Percentiles rank a stretch among this genome's conserved stretches.
phyloP scores from a whole-genome alignment of 176 grass and related monocot species.

The Thalia dealbata region DNA sequence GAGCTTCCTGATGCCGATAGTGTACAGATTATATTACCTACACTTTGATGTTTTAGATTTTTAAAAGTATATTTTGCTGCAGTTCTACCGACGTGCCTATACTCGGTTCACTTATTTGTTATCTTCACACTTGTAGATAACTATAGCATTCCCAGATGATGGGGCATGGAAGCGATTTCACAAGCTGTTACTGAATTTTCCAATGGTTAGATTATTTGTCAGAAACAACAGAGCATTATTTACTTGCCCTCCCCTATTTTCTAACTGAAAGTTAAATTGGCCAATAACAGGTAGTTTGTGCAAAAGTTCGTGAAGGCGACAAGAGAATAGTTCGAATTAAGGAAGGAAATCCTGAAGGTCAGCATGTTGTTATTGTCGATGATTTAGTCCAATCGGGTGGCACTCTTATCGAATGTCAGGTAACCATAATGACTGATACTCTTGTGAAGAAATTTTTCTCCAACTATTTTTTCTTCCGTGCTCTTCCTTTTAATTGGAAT shows the following conservation, averaged over 20 bases:
- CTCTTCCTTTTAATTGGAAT: no score
- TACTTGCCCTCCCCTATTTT: neutral
- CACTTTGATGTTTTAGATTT: neutral
- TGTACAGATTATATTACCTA: slow-evolving; percentile 30
- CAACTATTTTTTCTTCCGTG: no score
- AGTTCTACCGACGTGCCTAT: slow-evolving; percentile 27
- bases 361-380: slow-evolving; percentile 92
- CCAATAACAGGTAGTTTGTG: slow-evolving; percentile 66
- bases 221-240: neutral
- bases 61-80: slow-evolving; percentile 46
- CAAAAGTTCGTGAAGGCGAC: slow-evolving; percentile 93
- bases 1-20: slow-evolving; percentile 86
- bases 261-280: neutral
- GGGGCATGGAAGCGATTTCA: slow-evolving; percentile 94
- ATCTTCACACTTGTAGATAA: slow-evolving; percentile 35
- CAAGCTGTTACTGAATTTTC: slow-evolving; percentile 96
- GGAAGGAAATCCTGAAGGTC: slow-evolving; percentile 74
- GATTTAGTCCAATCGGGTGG: slow-evolving; percentile 94
- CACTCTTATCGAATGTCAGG: slow-evolving; percentile 97
- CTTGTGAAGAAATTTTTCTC: no score
- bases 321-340: slow-evolving; percentile 95
- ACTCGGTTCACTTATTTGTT: neutral
- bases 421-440: neutral
- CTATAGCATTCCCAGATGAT: slow-evolving; percentile 96
- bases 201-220: slow-evolving; percentile 54